Conservation (phyloP, 345 rosid genomes). For the Salix purpurea region DNA sequence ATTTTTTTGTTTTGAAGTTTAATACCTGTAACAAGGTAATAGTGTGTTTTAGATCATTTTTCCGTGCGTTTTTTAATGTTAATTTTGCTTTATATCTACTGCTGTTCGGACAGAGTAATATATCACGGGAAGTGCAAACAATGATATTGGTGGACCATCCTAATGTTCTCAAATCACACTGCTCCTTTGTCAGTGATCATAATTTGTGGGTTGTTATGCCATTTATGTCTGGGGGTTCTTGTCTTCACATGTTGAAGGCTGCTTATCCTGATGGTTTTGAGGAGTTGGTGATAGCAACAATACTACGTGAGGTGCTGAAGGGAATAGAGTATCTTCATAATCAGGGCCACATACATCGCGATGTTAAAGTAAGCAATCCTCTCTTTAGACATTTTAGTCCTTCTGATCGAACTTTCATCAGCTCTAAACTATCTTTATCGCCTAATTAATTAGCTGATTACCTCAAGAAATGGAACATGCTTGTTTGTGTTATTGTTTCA, state of each 20-base stretch:
- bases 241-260: constrained; percentile 94
- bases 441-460: neutral
- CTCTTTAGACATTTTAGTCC: neutral
- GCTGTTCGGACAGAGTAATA: constrained; percentile 44
- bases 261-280: constrained; percentile 94
- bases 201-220: constrained; percentile 98
- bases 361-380: constrained; percentile 68
- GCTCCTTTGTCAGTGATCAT: constrained; percentile 89
- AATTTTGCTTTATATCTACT: neutral
- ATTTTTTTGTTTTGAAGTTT: too few species aligned
- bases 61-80: neutral
- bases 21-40: too few species aligned
- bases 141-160: constrained; percentile 94
- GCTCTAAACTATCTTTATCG: neutral
- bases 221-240: constrained; percentile 96
- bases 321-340: constrained; percentile 97
- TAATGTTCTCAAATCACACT: constrained; percentile 84
- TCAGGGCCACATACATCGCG: constrained; percentile 97
- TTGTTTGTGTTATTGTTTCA: neutral
- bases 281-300: constrained; percentile 82
- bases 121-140: constrained; percentile 91
- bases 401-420: too few species aligned
- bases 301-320: constrained; percentile 78
- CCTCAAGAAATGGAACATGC: too few species aligned
- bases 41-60: neutral